Percentiles rank a stretch among this genome's conserved stretches.
phyloP scores from a whole-genome alignment of 2,329 filamentous ascomycete species.

The Scedosporium boydii region DNA sequence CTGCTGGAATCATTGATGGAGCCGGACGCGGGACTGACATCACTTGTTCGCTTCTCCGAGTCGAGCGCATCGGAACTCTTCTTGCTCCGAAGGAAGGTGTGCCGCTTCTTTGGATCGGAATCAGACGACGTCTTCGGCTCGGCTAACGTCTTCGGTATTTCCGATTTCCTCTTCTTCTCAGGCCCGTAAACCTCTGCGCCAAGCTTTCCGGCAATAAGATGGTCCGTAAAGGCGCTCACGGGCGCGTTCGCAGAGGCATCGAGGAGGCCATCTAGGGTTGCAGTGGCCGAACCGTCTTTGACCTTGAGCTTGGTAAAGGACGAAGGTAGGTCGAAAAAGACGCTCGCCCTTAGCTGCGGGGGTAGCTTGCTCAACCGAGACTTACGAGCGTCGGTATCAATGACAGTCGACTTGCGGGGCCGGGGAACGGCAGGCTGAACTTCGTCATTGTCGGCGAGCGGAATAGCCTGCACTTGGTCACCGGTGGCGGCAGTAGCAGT shows the following conservation, averaged over 20 bases:
- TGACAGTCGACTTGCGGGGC: slow-evolving; percentile 1
- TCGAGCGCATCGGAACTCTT: not conserved
- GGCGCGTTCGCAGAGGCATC: slow-evolving; percentile 83
- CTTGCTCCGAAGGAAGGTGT: slow-evolving; percentile 5
- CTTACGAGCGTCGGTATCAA: slow-evolving; percentile 25
- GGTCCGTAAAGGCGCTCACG: slow-evolving; percentile 84
- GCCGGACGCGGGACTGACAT: not conserved
- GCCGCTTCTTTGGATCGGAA: slow-evolving; percentile 32
- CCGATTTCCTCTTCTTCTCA: slow-evolving; percentile 39
- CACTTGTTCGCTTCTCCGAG: not conserved
- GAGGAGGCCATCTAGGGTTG: slow-evolving; percentile 82
- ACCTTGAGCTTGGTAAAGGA: slow-evolving; percentile 42
- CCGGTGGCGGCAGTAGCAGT: not conserved
- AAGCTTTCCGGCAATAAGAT: slow-evolving; percentile 68
- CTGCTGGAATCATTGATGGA: not conserved
- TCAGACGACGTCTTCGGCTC: slow-evolving; percentile 12
- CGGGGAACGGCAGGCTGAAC: slow-evolving; percentile 6
- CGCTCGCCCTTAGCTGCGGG: slow-evolving; percentile 78
- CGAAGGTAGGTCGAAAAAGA: slow-evolving; percentile 72
- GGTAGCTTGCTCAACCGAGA: slow-evolving; percentile 45
- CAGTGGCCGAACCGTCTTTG: slow-evolving; percentile 74
- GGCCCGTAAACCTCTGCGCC: slow-evolving; percentile 66
- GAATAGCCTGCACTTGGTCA: not conserved
- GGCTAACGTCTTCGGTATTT: slow-evolving; percentile 17
- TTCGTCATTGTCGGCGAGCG: not conserved